These are phyloP conservation scores for Parsonsia alboflavescens DNA, from an alignment of 257 asterid genomes.

Conservation along the genomic window DNA sequence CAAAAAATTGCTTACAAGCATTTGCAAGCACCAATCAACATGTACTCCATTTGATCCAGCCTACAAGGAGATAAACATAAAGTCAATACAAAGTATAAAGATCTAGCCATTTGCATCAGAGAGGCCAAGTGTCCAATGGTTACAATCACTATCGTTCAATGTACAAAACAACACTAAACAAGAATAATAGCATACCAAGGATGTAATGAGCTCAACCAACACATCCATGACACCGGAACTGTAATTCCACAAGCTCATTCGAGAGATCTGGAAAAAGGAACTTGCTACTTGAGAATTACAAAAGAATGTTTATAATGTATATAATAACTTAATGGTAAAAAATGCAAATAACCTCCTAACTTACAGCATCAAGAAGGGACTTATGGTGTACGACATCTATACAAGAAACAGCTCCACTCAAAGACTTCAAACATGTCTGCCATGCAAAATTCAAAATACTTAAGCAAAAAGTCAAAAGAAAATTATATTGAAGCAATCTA, in stretches of 20 bases:
- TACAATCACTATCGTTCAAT: neutral
- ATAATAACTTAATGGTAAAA: slow-evolving; percentile 3
- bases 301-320: neutral
- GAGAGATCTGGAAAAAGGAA: slow-evolving; percentile 47
- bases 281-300: slow-evolving; percentile 4
- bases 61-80: slow-evolving; percentile 28
- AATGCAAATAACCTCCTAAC: slow-evolving; percentile 19
- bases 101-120: neutral
- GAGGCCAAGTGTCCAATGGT: neutral
- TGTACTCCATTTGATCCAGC: slow-evolving; percentile 71
- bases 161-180: slow-evolving; percentile 17
- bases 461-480: slow-evolving; percentile 1
- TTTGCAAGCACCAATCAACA: slow-evolving; percentile 75
- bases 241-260: slow-evolving; percentile 84
- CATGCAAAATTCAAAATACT: slow-evolving; percentile 4
- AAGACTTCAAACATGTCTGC: slow-evolving; percentile 81
- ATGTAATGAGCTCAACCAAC: slow-evolving; percentile 49
- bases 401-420: slow-evolving; percentile 67
- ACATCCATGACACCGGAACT: slow-evolving; percentile 83
- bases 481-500: neutral
- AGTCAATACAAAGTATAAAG: slow-evolving; percentile 2
- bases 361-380: slow-evolving; percentile 63
- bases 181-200: slow-evolving; percentile 51
- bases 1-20: slow-evolving; percentile 73
- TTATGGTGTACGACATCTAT: slow-evolving; percentile 59